phyloP scores from a whole-genome alignment of 1,139 yeast species.

The Yamadazyma epiphylla region DNA sequence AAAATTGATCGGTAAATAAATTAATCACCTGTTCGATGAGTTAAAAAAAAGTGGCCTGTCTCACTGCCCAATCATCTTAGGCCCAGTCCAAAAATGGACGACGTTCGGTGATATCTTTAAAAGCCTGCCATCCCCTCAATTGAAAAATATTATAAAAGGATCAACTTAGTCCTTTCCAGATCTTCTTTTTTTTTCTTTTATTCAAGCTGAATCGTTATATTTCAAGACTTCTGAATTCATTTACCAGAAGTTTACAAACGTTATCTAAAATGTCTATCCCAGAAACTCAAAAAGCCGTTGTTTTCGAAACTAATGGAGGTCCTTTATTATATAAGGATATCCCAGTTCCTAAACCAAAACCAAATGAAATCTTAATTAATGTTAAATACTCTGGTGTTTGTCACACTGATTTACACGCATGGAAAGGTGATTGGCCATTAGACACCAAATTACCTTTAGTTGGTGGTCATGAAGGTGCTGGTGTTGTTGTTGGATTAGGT shows the following conservation, averaged over 20 bases:
- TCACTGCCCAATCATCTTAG: background rate
- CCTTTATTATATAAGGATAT: slow-evolving; percentile 56
- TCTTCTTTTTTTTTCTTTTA: too few relatives aligned
- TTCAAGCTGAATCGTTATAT: background rate
- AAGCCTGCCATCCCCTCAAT: background rate
- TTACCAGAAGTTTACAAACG: background rate
- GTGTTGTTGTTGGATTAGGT: slow-evolving; percentile 71
- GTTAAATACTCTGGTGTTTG: slow-evolving; percentile 77
- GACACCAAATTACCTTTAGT: slow-evolving; percentile 65
- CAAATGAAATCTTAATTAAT: slow-evolving; percentile 63
- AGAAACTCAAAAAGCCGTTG: slow-evolving; percentile 35
- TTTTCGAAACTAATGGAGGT: slow-evolving; percentile 37
- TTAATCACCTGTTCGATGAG: too few relatives aligned
- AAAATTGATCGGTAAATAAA: too few relatives aligned
- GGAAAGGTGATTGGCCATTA: slow-evolving; percentile 78
- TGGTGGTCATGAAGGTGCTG: slow-evolving; percentile 86
- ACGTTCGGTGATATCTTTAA: too few relatives aligned
- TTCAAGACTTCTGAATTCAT: too few relatives aligned
- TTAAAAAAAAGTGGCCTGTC: background rate
- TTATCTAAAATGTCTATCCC: slow-evolving; percentile 23
- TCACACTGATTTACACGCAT: slow-evolving; percentile 76
- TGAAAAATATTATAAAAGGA: background rate
- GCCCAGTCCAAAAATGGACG: background rate
- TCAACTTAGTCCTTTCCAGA: background rate
- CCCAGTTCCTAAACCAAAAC: slow-evolving; percentile 65